Conservation (phyloP, 352 stramenopile species). For the Globisporangium radiosum region DNA sequence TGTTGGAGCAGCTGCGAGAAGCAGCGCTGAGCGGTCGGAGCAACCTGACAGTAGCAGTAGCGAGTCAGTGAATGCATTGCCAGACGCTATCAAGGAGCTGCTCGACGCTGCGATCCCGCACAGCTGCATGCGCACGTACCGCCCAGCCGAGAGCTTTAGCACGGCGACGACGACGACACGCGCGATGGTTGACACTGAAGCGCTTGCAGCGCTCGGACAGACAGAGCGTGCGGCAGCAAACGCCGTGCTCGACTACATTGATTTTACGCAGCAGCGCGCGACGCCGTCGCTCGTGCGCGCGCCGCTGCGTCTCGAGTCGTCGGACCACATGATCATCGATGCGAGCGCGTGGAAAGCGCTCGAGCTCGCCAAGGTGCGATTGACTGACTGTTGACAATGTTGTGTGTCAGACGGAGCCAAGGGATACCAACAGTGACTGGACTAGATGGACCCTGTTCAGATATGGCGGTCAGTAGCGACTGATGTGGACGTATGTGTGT, state of each 20-base stretch:
- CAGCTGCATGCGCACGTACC: conserved; percentile 60
- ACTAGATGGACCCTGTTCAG: too few species aligned
- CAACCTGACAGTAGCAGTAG: background rate
- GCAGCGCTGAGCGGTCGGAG: background rate
- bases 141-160: conserved; percentile 21
- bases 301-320: conserved; percentile 54
- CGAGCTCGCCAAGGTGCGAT: conserved; percentile 44
- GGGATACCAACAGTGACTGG: too few species aligned
- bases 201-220: conserved; percentile 10
- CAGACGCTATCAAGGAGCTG: conserved; percentile 16
- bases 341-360: conserved; percentile 64
- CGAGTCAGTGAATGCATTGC: conserved; percentile 3
- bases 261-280: conserved; percentile 47
- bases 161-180: background rate
- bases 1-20: background rate
- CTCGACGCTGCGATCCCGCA: conserved; percentile 37
- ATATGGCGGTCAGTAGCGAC: too few species aligned
- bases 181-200: background rate
- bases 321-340: conserved; percentile 78
- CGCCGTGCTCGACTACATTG: conserved; percentile 61
- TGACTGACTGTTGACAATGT: background rate
- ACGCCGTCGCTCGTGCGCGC: conserved; percentile 21
- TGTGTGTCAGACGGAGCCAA: too few species aligned
- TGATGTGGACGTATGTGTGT: background rate
- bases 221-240: conserved; percentile 31